Base-by-base conservation (phyloP, 1,284 basidiomycete species). In the Heterobasidion irregulare region DNA sequence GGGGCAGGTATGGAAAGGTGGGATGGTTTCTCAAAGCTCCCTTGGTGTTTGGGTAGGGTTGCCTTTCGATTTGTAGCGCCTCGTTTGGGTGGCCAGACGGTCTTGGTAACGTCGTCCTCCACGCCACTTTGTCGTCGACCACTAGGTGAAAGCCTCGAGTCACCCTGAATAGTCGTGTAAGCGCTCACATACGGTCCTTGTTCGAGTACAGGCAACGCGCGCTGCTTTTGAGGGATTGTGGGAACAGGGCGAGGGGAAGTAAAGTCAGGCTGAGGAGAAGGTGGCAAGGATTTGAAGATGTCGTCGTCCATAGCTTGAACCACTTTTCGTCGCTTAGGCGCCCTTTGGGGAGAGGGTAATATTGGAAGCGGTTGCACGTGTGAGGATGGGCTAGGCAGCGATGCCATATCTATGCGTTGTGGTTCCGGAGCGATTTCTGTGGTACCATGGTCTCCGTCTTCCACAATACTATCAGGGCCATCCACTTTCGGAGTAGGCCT, bases 101-200 rank as follows among this genome's bases (percentile, higher is more conserved):
- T 16, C 26, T 16, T 12, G 18, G 10, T 18, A 16, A 12, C 16
- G 26, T 47, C 46, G 10, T 16, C 26, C 18, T 32, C 46, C 10
- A 47, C 46, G 5, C 46, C 46, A 16, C 16, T 47, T 12, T 18
- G 16, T 10, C 46, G 46, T 12, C 46, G 46, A 12, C 46, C 46
- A 47, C 16, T 18, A 18, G 18, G 46, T 16, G 46, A 18, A 13
- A 47, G 46, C 18, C 16, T 47, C 16, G 46, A 47, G 5, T 13
- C 10, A 10, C 46, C 46, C 3, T 16, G 5, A 4, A 10, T 16
- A 47, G 7, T 32, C 6, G 46, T 47, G 13, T 15, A 47, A 12
- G 46, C 26, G 46, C 46, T 32, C 46, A 47, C 46, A 16, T 47
- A 47, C 46, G 46, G 46, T 43, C 53, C 41, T 58, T 52, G 34